Evolutionary conservation across 257 asterid species (phyloP), one percentile per base, ranked within the genome.

Genomic region (Nicotiana obtusifolia): DNA sequence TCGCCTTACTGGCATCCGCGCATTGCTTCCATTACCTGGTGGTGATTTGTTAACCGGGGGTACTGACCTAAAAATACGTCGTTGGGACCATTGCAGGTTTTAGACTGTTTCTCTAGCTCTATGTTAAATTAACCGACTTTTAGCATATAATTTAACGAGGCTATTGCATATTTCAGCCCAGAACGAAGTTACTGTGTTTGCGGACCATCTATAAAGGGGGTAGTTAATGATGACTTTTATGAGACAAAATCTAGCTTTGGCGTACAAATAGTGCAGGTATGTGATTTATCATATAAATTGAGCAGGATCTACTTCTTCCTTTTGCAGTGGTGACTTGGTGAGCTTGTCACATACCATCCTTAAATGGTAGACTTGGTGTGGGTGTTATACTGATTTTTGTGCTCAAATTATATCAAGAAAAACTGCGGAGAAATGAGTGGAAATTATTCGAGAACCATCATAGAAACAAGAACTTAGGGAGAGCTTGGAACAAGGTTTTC

Each of bases 11-110:
- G 99, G 99, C 82, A 87, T 94, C 83, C 99, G 98, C 82, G 91
- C 99, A 20, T 90, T 96, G 93, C 98, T 96, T 84, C 99, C 99
- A n/a, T 89, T 96, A 85, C 98, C 98, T 83, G 94, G 98, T 82
- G 99, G 99, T 81, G 98, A 96, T 92, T 87, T 96, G 53, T 86
- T 96, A 85, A 94, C 99, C 2, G 99, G 97, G 85, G 98, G 99
- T 73, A 92, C 97, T 54, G 99, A 96, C 90, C 89, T 96, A 90
- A 96, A 89, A 86, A 91, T 96, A 81, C 99, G 99, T 26, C 93
- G 97, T 52, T 96, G 99, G 99, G 95, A 96, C 83, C 99, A 96
- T 84, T 91, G 92, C 87, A 94, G 98, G 99, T 94, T 81, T 13
- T 22, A 65, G 41, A 49, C 44, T 75, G 16, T 49, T 49, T 49